A percentile compares a stretch with the other conserved stretches of the same genome.
Evolutionary conservation across 2,329 filamentous ascomycete species (phyloP).

Genomic region (Colletotrichum falcatum): DNA sequence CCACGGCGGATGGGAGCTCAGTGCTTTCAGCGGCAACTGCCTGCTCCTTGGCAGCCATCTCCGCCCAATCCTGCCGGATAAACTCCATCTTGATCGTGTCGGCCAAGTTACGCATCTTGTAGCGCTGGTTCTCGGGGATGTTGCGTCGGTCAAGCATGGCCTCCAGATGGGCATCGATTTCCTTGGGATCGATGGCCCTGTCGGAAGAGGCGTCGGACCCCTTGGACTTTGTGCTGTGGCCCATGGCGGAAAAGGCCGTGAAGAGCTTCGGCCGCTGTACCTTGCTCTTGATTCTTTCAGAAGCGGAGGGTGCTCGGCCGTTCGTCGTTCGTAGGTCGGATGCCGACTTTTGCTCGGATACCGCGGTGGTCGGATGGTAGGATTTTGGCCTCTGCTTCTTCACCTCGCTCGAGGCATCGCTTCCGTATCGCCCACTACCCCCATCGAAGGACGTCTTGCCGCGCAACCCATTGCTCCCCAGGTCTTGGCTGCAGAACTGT

Average conservation of each 20-base stretch:
- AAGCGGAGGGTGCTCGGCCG: constrained; percentile 42
- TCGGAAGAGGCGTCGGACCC: constrained; percentile 63
- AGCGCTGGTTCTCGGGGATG: constrained; percentile 92
- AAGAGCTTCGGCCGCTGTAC: constrained; percentile 56
- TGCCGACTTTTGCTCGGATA: constrained; percentile 45
- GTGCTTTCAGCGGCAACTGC: constrained; percentile 59
- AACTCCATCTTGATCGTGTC: constrained; percentile 96
- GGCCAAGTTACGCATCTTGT: constrained; percentile 92
- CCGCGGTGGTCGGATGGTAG: constrained; percentile 54
- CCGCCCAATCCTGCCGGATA: constrained; percentile 87
- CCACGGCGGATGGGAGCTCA: constrained; percentile 46
- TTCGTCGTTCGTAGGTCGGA: constrained; percentile 39
- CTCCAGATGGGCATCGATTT: constrained; percentile 69
- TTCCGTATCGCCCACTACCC: constrained; percentile 34
- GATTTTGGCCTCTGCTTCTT: constrained; percentile 63
- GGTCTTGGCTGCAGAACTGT: constrained; percentile 69
- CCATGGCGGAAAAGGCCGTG: constrained; percentile 53
- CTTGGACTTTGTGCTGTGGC: constrained; percentile 54
- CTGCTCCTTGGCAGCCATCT: constrained; percentile 65
- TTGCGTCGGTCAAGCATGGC: constrained; percentile 85
- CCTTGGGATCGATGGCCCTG: constrained; percentile 61
- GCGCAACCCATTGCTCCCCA: constrained; percentile 43
- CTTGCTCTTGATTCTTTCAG: constrained; percentile 49
- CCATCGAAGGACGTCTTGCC: constrained; percentile 42
- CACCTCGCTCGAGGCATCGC: constrained; percentile 20